phyloP scores from a whole-genome alignment of 1,284 basidiomycete genomes.

The Boletellus sp. region DNA sequence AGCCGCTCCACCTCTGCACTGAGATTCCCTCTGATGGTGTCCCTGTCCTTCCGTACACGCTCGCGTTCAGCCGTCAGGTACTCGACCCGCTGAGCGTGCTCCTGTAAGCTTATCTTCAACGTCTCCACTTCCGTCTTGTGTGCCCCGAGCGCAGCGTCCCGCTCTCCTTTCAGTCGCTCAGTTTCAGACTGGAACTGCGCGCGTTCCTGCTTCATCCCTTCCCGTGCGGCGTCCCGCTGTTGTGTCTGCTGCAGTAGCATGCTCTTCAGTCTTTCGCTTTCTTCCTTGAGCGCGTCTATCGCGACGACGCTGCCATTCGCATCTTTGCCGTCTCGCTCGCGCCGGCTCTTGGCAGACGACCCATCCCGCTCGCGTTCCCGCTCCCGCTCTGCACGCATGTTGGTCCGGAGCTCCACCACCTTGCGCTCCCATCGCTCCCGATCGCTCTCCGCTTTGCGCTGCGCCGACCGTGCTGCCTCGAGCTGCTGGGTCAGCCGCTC shows the following conservation, averaged over 20 bases:
- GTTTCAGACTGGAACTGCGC: slow-evolving; percentile 7
- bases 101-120: slow-evolving; percentile 18
- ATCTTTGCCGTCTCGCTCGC: slow-evolving; percentile 24
- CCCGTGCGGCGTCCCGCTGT: slow-evolving; percentile 8
- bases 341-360: slow-evolving; percentile 15
- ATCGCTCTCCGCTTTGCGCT: slow-evolving; percentile 18
- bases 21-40: slow-evolving; percentile 13
- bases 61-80: slow-evolving; percentile 25
- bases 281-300: slow-evolving; percentile 22
- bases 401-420: slow-evolving; percentile 14
- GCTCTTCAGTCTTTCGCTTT: slow-evolving; percentile 21
- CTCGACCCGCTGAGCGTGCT: slow-evolving; percentile 20
- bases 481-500: slow-evolving; percentile 6
- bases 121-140: slow-evolving; percentile 19
- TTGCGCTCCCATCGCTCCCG: slow-evolving; percentile 22
- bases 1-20: slow-evolving; percentile 25
- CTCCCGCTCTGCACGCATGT: slow-evolving; percentile 9
- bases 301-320: not conserved
- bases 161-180: slow-evolving; percentile 13
- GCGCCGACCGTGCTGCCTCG: slow-evolving; percentile 10
- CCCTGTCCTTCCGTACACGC: slow-evolving; percentile 25
- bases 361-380: slow-evolving; percentile 18
- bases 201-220: slow-evolving; percentile 8
- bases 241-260: slow-evolving; percentile 18
- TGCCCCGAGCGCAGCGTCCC: slow-evolving; percentile 1